Conservation (phyloP, 345 rosid genomes). For the Aegle marmelos region DNA sequence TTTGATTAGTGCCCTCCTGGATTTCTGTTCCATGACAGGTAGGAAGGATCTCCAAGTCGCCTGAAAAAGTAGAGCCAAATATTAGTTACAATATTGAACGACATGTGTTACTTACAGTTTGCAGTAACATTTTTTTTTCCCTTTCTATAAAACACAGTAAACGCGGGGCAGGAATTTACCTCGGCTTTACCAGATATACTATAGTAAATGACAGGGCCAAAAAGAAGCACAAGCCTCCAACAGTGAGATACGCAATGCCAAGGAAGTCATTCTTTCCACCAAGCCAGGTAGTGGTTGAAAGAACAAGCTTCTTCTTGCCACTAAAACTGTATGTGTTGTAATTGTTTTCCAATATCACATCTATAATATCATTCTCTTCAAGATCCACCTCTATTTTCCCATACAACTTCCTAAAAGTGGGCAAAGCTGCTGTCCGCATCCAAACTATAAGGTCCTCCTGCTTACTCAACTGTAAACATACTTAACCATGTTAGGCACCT, state of each 20-base stretch:
- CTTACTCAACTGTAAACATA: slow-evolving; percentile 61
- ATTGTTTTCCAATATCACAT: slow-evolving; percentile 52
- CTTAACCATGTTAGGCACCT: slow-evolving; percentile 14
- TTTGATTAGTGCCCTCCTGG: slow-evolving; percentile 58
- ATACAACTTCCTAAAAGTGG: slow-evolving; percentile 92
- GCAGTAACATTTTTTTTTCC: not conserved
- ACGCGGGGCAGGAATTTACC: slow-evolving; percentile 43
- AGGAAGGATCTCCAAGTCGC: slow-evolving; percentile 93
- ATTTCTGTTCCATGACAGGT: slow-evolving; percentile 91
- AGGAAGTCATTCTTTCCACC: slow-evolving; percentile 98
- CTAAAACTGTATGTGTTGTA: slow-evolving; percentile 93
- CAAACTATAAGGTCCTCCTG: slow-evolving; percentile 97
- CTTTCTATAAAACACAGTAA: not conserved
- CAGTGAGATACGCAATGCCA: slow-evolving; percentile 91
- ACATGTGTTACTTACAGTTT: too few relatives aligned
- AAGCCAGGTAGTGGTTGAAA: slow-evolving; percentile 96
- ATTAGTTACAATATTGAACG: not conserved
- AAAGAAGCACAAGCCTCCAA: slow-evolving; percentile 87
- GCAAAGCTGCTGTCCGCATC: slow-evolving; percentile 99
- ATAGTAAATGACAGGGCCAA: slow-evolving; percentile 80
- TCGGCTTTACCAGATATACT: slow-evolving; percentile 84
- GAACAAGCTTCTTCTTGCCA: slow-evolving; percentile 96
- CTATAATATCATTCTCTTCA: slow-evolving; percentile 43
- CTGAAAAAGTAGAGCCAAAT: slow-evolving; percentile 34
- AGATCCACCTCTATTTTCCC: slow-evolving; percentile 94